Base-by-base conservation (phyloP, 805 yeast genomes). In the Wickerhamiella sergipiensis region DNA sequence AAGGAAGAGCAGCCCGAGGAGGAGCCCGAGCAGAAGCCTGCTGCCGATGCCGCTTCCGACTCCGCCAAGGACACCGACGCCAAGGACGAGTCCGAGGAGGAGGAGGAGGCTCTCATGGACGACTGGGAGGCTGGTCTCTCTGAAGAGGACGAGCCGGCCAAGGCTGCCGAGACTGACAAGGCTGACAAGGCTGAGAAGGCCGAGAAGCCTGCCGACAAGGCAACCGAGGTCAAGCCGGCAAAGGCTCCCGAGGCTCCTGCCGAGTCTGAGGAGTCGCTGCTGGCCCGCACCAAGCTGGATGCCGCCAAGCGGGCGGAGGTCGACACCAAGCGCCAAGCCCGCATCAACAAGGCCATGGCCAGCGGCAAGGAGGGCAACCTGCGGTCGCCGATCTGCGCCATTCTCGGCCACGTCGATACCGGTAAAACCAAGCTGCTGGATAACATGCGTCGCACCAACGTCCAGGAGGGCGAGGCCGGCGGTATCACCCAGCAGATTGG, bases 391-490 rank as follows among this genome's bases (percentile, higher is more conserved):
- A 92, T 92, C 67, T 92, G 98, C 71, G 88, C 96, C 83, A 92
- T 92, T 64, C 77, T 92, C 69, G 99, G 99, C 67, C 99, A 92
- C 75, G 99, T 92, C 70, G 99, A 92, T 77, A 92, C 98, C 52
- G 99, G 99, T 81, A 92, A 92, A 71, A 92, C 99, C 59, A 92
- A 92, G 68, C 78, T 92, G 58, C 76, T 92, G 67, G 99, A 92
- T 67, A 92, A 92, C 71, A 82, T 92, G 60, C 90, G 99, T 74
- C 97, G 90, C 74, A 92, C 97, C 43, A 92, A 92, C 65, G 99
- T 92, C 55, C 99, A 92, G 74, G 99, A 97, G 68, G 99, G 98
- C 65, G 99, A 92, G 74, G 99, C 99, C 51, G 99, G 99, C 75
- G 99, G 99, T 75, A 92, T 92, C 68, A 92, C 99, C 57, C 99